Base-by-base conservation (phyloP, 1,284 basidiomycete genomes). In the Gastroboletus turbinatus region DNA sequence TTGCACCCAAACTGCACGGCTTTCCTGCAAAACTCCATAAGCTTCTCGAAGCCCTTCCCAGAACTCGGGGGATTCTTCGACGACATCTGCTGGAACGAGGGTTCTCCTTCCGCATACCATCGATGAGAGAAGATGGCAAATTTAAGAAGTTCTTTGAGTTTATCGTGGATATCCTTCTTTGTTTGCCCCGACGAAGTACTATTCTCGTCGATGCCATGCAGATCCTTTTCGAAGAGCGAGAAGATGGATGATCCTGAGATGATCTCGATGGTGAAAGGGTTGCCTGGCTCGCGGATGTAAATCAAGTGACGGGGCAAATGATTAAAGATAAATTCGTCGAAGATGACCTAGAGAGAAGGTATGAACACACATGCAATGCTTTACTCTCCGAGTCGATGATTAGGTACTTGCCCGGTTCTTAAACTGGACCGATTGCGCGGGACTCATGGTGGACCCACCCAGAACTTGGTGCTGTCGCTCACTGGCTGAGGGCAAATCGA, bases 41-140 rank as follows among this genome's bases (percentile, higher is more conserved):
- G 25, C 33, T 63, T 63, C 35, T 65, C 43, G 35, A 39, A 60
- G 40, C 14, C 63, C 63, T 36, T 49, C 30, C 21, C 50, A 42
- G 46, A 55, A 38, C 17, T 46, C 44, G 3, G 42, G 23, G 32
- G 47, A 16, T 23, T 57, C 49, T 23, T 57, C 49, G 7, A 52
- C 19, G 6, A 38, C 47, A 11, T 30, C 42, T 47, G 19, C 43
- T 46, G 32, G 38, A 47, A 60, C 32, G 49, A 45, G 2, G 57
- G 60, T 10, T 63, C 63, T 44, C 60, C 56, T 17, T 63, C 63
- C 13, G 47, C 49, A 33, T 47, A 47, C 60, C 63, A 63, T 40
- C 62, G 44, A 44, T 63, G 62, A 14, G 63, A 63, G 33, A 63
- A 63, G 23, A 65, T 60, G 27, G 60, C 63, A 10, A 52, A 65